These are phyloP conservation scores for Bacidia gigantensis DNA, from an alignment of 495 filamentous ascomycete genomes.

Conservation along the genomic window DNA sequence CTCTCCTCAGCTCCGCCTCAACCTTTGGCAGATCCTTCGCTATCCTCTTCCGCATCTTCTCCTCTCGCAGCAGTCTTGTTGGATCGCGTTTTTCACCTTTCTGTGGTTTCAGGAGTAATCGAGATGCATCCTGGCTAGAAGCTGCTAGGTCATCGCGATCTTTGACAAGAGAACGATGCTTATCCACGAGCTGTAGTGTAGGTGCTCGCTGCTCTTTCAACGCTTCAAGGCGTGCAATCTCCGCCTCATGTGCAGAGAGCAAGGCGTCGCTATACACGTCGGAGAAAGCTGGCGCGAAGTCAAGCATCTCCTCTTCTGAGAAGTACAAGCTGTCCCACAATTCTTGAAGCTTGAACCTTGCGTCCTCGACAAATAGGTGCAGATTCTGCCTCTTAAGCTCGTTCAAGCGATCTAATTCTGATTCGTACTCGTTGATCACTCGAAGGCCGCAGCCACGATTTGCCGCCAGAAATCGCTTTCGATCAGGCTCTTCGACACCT, in stretches of 20 bases:
- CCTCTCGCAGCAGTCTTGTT: slow-evolving; percentile 83
- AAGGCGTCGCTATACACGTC: slow-evolving; percentile 73
- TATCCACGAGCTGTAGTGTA: slow-evolving; percentile 67
- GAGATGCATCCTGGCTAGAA: slow-evolving; percentile 85
- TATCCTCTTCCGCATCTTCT: slow-evolving; percentile 96
- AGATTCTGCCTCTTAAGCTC: slow-evolving; percentile 91
- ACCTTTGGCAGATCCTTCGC: slow-evolving; percentile 91
- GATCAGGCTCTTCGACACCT: slow-evolving; percentile 63
- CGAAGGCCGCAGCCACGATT: slow-evolving; percentile 71
- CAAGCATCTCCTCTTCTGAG: slow-evolving; percentile 95
- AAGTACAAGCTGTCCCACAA: slow-evolving; percentile 90
- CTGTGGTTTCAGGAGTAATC: slow-evolving; percentile 73
- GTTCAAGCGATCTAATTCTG: slow-evolving; percentile 71
- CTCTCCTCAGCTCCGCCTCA: slow-evolving; percentile 63
- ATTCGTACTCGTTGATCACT: slow-evolving; percentile 87
- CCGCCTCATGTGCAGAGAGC: slow-evolving; percentile 75
- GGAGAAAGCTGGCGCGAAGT: slow-evolving; percentile 90
- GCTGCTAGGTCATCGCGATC: slow-evolving; percentile 78
- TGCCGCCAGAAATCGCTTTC: slow-evolving; percentile 61
- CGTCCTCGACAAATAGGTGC: slow-evolving; percentile 89
- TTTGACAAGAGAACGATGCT: slow-evolving; percentile 66
- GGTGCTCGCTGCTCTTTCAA: slow-evolving; percentile 81
- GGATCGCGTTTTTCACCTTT: slow-evolving; percentile 89
- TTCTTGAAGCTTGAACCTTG: slow-evolving; percentile 75
- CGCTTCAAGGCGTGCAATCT: slow-evolving; percentile 68